Percentiles rank a stretch among this genome's conserved stretches.
Conservation (phyloP, 192 early-diverging fungal genomes). For the Linnemannia exigua region DNA sequence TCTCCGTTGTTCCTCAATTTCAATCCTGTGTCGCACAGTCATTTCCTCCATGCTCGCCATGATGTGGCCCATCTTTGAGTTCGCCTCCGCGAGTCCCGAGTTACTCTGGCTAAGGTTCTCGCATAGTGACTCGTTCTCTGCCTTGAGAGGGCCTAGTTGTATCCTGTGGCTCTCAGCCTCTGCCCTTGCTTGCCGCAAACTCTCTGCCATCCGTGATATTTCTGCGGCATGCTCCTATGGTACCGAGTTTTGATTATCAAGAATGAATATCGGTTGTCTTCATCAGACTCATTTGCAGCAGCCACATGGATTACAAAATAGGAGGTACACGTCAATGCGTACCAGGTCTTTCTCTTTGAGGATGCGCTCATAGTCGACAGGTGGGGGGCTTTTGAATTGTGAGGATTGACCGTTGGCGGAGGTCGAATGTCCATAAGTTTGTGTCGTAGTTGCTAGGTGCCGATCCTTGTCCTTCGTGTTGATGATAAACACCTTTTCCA, state of each 20-base stretch:
- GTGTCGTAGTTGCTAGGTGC: background rate
- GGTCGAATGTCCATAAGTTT: constrained; percentile 1
- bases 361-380: constrained; percentile 9
- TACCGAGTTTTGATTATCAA: too few relatives aligned
- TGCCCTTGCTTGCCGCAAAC: constrained; percentile 16
- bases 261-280: background rate
- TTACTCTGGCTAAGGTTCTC: background rate
- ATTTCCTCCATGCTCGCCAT: constrained; percentile 10
- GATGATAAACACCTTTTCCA: constrained; percentile 38
- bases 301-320: background rate
- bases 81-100: background rate
- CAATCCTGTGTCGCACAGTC: constrained; percentile 17
- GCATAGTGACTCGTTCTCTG: constrained; percentile 24
- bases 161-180: background rate
- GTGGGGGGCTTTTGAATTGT: background rate
- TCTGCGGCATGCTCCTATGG: constrained; percentile 22
- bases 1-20: constrained; percentile 22
- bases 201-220: constrained; percentile 17
- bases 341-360: constrained; percentile 27
- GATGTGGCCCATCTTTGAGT: constrained; percentile 10
- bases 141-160: background rate
- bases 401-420: background rate
- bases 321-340: background rate
- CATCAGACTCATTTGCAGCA: background rate
- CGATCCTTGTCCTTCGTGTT: constrained; percentile 1